phyloP scores from a whole-genome alignment of 108 stramenopile species.

The Discostella pseudostelligera region DNA sequence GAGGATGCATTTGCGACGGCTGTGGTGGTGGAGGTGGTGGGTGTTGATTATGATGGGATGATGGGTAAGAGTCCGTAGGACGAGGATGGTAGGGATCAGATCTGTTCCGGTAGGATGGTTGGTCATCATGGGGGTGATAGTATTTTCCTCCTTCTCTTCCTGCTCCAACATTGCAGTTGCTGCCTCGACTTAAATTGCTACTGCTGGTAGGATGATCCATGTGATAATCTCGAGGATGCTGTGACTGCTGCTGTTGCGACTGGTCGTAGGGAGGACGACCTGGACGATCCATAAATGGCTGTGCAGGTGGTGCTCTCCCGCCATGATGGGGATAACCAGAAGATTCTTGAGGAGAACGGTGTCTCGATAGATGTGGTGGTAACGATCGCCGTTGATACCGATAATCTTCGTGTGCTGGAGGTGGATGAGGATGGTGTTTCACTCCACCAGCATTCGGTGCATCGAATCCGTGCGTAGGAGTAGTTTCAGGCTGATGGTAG shows the following conservation, averaged over 20 bases:
- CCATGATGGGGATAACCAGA: not conserved
- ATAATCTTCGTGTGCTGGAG: constrained; percentile 4
- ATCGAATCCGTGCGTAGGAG: no score
- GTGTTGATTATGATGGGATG: not conserved
- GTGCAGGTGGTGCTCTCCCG: constrained; percentile 4
- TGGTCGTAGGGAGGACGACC: not conserved
- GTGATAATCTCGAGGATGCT: constrained; percentile 2
- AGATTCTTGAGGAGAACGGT: not conserved
- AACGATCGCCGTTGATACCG: not conserved
- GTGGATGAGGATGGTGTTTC: no score
- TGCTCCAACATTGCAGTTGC: not conserved
- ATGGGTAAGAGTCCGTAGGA: not conserved
- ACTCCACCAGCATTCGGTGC: no score
- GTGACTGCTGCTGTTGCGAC: not conserved
- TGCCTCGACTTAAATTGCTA: not conserved
- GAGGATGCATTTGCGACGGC: not conserved
- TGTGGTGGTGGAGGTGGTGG: not conserved
- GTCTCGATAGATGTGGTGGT: not conserved
- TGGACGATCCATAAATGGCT: constrained; percentile 6
- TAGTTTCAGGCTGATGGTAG: not conserved
- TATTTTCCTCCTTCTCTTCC: constrained; percentile 2
- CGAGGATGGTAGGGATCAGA: constrained; percentile 3
- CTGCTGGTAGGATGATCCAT: not conserved
- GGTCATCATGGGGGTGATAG: constrained; percentile 6
- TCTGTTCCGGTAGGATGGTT: not conserved